Percentiles rank a stretch among this genome's conserved stretches.
These are phyloP conservation scores for Penicillium occitanis DNA, from an alignment of 2,329 filamentous ascomycete species.

Conservation along the genomic window DNA sequence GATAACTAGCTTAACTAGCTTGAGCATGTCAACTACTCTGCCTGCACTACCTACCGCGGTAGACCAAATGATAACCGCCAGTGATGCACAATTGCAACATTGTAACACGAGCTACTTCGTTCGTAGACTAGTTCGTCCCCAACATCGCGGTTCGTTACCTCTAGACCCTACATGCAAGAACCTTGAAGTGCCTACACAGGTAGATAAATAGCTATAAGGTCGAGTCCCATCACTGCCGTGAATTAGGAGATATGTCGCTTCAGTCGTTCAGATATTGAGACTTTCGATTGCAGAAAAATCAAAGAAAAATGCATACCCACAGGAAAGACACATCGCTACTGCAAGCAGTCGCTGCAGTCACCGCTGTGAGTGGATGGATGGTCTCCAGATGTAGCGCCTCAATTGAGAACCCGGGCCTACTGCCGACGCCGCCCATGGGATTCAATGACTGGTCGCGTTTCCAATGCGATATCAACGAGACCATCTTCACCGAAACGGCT, in stretches of 20 bases:
- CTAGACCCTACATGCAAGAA: background rate
- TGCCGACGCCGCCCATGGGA: slow-evolving; percentile 51
- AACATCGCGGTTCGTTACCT: background rate
- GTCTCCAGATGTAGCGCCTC: slow-evolving; percentile 23
- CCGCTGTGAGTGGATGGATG: slow-evolving; percentile 16
- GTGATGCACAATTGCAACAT: slow-evolving; percentile 2
- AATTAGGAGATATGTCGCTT: background rate
- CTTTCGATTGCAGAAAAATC: background rate
- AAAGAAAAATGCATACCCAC: background rate
- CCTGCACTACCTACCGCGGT: background rate
- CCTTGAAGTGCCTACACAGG: background rate
- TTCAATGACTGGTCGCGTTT: slow-evolving; percentile 56
- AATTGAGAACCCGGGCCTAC: slow-evolving; percentile 26
- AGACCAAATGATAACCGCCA: background rate
- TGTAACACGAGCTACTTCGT: slow-evolving; percentile 8
- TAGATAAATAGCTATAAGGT: background rate
- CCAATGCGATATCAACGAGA: slow-evolving; percentile 51
- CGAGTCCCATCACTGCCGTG: background rate
- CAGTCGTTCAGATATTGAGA: background rate
- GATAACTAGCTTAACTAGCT: no score
- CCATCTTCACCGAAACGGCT: slow-evolving; percentile 50
- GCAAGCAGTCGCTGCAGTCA: slow-evolving; percentile 5
- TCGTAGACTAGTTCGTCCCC: background rate
- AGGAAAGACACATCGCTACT: background rate
- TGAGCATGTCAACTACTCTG: background rate